Evolutionary conservation across 768 basidiomycete species (phyloP).

Genomic region (Sporobolomyces pararoseus): DNA sequence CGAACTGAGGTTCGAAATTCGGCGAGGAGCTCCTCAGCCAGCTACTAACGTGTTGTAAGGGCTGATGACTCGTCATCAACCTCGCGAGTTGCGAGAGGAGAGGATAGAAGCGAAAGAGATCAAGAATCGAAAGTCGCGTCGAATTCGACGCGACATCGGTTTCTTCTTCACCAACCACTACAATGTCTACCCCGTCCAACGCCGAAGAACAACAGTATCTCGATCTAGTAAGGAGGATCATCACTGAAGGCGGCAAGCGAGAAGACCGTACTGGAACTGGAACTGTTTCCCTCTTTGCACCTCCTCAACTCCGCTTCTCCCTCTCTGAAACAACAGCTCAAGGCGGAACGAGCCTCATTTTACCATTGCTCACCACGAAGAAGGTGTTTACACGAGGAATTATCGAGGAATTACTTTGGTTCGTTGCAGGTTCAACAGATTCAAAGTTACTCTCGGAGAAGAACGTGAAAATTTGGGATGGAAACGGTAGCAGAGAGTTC

Average conservation of each 20-base stretch:
- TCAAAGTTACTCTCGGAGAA: conserved; percentile 68
- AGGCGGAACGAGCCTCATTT: conserved; percentile 51
- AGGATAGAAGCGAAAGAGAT: background rate
- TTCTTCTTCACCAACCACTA: background rate
- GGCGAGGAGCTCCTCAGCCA: too few species aligned
- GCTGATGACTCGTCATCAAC: too few species aligned
- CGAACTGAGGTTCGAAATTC: too few species aligned
- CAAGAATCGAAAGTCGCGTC: background rate
- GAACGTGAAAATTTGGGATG: conserved; percentile 96
- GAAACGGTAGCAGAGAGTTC: conserved; percentile 84
- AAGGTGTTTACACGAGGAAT: conserved; percentile 88
- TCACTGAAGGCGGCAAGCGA: conserved; percentile 70
- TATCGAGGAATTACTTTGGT: conserved; percentile 92
- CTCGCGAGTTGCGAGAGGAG: too few species aligned
- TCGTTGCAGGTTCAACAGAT: conserved; percentile 78
- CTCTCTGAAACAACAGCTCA: conserved; percentile 52
- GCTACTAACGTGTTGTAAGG: too few species aligned
- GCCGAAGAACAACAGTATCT: conserved; percentile 85
- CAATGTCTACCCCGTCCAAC: background rate
- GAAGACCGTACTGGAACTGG: conserved; percentile 94
- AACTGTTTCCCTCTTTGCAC: conserved; percentile 86
- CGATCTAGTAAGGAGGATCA: conserved; percentile 68
- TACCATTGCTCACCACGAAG: conserved; percentile 93
- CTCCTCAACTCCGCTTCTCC: conserved; percentile 82
- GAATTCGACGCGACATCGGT: too few species aligned